A percentile compares a stretch with the other conserved stretches of the same genome.
Conservation (phyloP, 2,329 filamentous ascomycete genomes). For the Epichloe coenophiala region DNA sequence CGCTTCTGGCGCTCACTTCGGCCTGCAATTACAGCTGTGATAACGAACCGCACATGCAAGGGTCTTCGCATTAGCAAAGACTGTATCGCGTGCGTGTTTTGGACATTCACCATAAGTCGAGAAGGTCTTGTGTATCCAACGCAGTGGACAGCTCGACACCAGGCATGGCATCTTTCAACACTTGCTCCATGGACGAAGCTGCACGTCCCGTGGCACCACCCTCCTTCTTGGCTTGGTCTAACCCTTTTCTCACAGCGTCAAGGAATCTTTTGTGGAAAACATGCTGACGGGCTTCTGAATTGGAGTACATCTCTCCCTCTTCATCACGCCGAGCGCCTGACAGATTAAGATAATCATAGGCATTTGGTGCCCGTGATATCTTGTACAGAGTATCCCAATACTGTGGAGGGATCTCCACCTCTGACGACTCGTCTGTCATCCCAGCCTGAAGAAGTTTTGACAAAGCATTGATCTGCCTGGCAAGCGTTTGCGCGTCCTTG, state of each 20-base stretch:
- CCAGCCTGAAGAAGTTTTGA: constrained; percentile 49
- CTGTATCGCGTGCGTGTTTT: not conserved
- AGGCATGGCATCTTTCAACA: constrained; percentile 48
- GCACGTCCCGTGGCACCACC: constrained; percentile 77
- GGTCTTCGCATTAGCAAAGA: not conserved
- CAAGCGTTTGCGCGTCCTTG: constrained; percentile 48
- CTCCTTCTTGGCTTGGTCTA: constrained; percentile 65
- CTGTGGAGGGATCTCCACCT: constrained; percentile 24
- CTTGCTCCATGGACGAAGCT: constrained; percentile 55
- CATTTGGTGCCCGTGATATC: constrained; percentile 41
- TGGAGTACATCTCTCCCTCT: constrained; percentile 72
- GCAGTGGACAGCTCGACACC: constrained; percentile 33
- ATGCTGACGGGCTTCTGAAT: constrained; percentile 62
- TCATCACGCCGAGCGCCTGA: constrained; percentile 69
- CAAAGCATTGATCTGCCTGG: constrained; percentile 50
- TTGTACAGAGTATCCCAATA: constrained; percentile 35
- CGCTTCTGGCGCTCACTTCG: not conserved
- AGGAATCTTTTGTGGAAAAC: constrained; percentile 59
- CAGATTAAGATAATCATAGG: constrained; percentile 71
- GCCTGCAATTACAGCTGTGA: not conserved
- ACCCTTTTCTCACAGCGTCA: constrained; percentile 46
- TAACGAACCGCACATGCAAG: not conserved
- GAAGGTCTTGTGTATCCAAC: constrained; percentile 30
- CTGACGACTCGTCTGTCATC: constrained; percentile 33
- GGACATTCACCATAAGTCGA: constrained; percentile 25